phyloP scores from a whole-genome alignment of 768 basidiomycete species.

The Hypholoma sublateritium region DNA sequence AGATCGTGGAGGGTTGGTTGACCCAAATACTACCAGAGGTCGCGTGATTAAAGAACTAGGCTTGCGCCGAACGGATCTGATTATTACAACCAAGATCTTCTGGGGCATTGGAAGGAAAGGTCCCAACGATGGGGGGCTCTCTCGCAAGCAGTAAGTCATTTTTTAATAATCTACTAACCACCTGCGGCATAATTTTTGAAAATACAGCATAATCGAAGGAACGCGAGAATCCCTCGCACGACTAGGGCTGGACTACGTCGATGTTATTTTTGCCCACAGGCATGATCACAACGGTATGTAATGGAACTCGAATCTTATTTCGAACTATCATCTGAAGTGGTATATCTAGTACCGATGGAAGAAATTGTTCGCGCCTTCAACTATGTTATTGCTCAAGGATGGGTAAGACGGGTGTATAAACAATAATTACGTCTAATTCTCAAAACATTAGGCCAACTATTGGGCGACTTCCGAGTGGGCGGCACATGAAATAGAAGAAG shows the following conservation, averaged over 20 bases:
- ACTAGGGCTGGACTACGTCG: constrained; percentile 69
- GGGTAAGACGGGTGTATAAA: constrained; percentile 32
- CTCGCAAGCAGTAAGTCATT: constrained; percentile 49
- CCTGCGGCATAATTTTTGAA: neutral
- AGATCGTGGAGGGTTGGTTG: neutral
- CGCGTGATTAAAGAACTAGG: constrained; percentile 72
- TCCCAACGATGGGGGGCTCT: constrained; percentile 54
- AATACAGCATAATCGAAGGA: constrained; percentile 65
- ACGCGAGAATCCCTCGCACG: constrained; percentile 60
- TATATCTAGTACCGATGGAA: constrained; percentile 52
- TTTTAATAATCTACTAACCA: neutral
- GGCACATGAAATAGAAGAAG: constrained; percentile 65
- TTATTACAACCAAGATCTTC: constrained; percentile 75
- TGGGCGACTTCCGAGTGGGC: constrained; percentile 81
- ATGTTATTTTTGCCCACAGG: constrained; percentile 67
- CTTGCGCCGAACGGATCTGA: constrained; percentile 59
- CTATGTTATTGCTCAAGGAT: constrained; percentile 66
- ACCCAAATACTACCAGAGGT: constrained; percentile 35
- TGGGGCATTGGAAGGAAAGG: constrained; percentile 61
- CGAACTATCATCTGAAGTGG: neutral
- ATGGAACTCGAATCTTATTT: neutral
- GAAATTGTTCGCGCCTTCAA: constrained; percentile 80
- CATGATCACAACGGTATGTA: constrained; percentile 51
- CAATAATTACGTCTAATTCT: neutral
- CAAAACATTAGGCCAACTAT: constrained; percentile 46